Conservation (phyloP, 148 eudicot species). For the Cornus suecica region DNA sequence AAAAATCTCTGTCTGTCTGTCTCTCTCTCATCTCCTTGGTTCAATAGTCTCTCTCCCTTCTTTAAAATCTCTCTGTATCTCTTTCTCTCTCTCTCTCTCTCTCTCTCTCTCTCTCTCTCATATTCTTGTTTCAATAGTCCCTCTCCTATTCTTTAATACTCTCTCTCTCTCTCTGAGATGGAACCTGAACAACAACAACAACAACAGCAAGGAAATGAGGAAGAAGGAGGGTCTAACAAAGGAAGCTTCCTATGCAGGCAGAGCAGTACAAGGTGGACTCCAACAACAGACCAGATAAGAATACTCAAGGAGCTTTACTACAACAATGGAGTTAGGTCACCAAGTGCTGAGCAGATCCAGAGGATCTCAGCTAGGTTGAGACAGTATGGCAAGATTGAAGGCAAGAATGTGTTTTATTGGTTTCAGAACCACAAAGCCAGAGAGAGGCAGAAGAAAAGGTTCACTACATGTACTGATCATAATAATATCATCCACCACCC, state of each 20-base stretch:
- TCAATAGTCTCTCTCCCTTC: conserved; percentile 14
- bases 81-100: too few species aligned
- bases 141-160: conserved; percentile 4
- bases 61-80: too few species aligned
- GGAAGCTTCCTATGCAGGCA: conserved; percentile 60
- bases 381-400: conserved; percentile 95
- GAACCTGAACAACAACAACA: conserved; percentile 40
- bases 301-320: conserved; percentile 93
- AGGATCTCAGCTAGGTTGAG: conserved; percentile 74
- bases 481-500: too few species aligned
- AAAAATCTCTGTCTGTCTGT: conserved; percentile 4
- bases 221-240: conserved; percentile 20
- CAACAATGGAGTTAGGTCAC: conserved; percentile 85
- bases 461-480: conserved; percentile 21
- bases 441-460: conserved; percentile 91
- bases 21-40: too few species aligned
- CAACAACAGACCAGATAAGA: conserved; percentile 88
- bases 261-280: conserved; percentile 83
- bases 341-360: conserved; percentile 87
- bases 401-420: conserved; percentile 98
- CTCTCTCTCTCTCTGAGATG: conserved; percentile 27
- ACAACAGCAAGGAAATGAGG: background rate
- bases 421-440: conserved; percentile 97
- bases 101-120: conserved; percentile 9
- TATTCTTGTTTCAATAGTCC: background rate